Evolutionary conservation across 2,329 filamentous ascomycete genomes (phyloP), one percentile per base, ranked within the genome.

Genomic region (Cadophora sp.): DNA sequence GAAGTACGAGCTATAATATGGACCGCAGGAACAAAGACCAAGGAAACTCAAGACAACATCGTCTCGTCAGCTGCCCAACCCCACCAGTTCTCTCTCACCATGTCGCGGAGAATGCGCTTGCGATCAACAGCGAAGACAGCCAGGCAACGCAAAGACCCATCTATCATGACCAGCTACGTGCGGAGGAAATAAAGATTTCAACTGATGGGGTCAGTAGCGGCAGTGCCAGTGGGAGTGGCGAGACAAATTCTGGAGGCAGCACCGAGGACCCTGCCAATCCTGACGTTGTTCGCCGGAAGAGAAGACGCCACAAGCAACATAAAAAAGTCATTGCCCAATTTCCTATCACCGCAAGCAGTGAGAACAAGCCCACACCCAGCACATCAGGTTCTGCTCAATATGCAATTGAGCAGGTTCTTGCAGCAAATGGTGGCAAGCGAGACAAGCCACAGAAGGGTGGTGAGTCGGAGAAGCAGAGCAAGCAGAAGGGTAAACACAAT

Each of bases 31-130:
- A 58, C 6, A 55, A 62, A 34, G 14, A 55, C 16, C 4, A 27
- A 7, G n/a, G 6, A 9, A 16, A 43, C 14, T 24, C 24, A 27
- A 62, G 63, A 48, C 62, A 69, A 24, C 69, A 67, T 66, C 67
- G 62, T 24, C 46, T 68, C 3, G 51, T 31, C 29, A 66, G 62
- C 34, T 68, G 64, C 34, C 68, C 68, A 34, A 62, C 58, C 1
- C 64, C 48, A 26, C 29, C 56, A 43, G 43, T 61, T 29, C 29
- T 40, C 19, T 64, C 60, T 59, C 65, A 63, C 27, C 64, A 66
- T 31, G 48, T 50, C 5, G 34, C 58, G n/a, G 64, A 61, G 29
- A 62, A 66, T 22, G 58, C 58, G 7, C 48, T 31, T 31, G 11
- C 43, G 14, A 66, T 43, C 19, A 34, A 19, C 48, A 66, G 48